Evolutionary conservation across 2,329 filamentous ascomycete genomes (phyloP).

Genomic region (Arthroderma uncinatum): DNA sequence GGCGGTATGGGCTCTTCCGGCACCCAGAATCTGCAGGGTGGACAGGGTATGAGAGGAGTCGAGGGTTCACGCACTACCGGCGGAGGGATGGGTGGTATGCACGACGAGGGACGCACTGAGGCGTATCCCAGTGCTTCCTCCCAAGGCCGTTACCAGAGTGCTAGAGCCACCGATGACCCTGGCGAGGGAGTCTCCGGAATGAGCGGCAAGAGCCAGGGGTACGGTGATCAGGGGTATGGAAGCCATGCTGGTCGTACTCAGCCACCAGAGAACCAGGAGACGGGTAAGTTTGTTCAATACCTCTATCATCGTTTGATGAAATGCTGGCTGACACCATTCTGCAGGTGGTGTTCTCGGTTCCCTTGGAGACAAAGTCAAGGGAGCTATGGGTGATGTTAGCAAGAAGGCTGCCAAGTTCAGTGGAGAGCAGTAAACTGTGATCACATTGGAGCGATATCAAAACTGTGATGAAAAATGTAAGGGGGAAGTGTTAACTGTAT

Average conservation of each 20-base stretch:
- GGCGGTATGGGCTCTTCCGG: background rate
- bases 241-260: background rate
- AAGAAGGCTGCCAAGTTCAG: background rate
- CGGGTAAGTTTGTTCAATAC: background rate
- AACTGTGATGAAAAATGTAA: background rate
- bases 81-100: background rate
- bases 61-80: background rate
- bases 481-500: background rate
- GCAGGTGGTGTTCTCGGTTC: constrained; percentile 4
- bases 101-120: background rate
- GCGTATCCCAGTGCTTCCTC: background rate
- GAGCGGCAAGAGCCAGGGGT: background rate
- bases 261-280: background rate
- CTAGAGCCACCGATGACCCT: constrained; percentile 1
- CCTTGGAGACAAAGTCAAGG: constrained; percentile 10
- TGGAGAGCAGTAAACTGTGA: background rate
- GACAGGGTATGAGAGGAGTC: constrained; percentile 2
- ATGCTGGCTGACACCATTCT: background rate
- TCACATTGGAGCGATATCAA: background rate
- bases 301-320: background rate
- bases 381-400: constrained; percentile 3
- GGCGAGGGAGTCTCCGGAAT: background rate
- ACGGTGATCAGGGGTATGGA: background rate
- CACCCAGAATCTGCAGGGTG: background rate
- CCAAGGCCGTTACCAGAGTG: background rate